Evolutionary conservation across 441 rosid genomes (phyloP).

Genomic region (Theobroma grandiflorum): DNA sequence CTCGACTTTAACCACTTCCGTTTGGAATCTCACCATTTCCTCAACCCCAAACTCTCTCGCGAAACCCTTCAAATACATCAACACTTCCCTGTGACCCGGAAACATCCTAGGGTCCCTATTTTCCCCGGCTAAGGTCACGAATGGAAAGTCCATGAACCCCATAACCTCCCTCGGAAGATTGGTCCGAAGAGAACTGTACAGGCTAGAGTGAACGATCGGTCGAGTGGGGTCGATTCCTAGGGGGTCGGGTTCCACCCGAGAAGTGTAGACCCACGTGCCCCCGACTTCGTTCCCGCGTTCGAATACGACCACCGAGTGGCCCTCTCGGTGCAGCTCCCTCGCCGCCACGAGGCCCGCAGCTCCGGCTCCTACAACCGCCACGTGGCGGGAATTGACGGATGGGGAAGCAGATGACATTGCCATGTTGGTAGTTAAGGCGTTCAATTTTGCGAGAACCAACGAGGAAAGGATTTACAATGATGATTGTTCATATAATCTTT

Average conservation of each 20-base stretch:
- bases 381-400: slow-evolving; percentile 42
- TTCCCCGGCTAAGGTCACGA: slow-evolving; percentile 44
- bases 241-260: slow-evolving; percentile 56
- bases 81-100: slow-evolving; percentile 80
- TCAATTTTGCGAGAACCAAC: background rate
- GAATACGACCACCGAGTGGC: slow-evolving; percentile 66
- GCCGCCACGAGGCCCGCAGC: slow-evolving; percentile 72
- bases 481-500: too few species aligned
- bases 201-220: slow-evolving; percentile 66
- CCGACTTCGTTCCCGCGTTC: slow-evolving; percentile 62
- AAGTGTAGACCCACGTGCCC: slow-evolving; percentile 76
- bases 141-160: slow-evolving; percentile 82
- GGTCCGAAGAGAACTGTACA: slow-evolving; percentile 79
- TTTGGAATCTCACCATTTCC: slow-evolving; percentile 69
- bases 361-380: slow-evolving; percentile 86
- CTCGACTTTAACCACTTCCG: slow-evolving; percentile 60
- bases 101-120: slow-evolving; percentile 69
- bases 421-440: slow-evolving; percentile 14
- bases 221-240: slow-evolving; percentile 61
- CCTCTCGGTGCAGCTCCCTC: slow-evolving; percentile 69
- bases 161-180: slow-evolving; percentile 80
- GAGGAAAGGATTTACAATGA: background rate
- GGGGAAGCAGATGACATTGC: slow-evolving; percentile 31
- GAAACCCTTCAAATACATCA: slow-evolving; percentile 68
- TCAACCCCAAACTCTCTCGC: slow-evolving; percentile 65